A percentile compares a stretch with the other conserved stretches of the same genome.
Conservation (phyloP, 768 basidiomycete genomes). For the Erythrobasidium yunnanense region DNA sequence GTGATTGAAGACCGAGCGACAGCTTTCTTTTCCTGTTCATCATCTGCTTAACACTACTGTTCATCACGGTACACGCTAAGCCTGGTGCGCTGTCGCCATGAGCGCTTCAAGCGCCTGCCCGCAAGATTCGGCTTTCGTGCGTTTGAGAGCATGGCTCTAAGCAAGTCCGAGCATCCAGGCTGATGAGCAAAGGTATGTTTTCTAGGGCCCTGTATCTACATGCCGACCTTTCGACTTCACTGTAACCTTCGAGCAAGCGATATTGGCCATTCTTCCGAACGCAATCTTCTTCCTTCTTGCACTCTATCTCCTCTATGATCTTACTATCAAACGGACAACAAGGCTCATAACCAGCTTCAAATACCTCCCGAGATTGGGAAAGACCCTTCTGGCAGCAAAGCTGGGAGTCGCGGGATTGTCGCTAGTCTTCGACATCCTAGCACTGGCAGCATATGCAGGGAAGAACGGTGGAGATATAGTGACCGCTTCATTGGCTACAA, state of each 20-base stretch:
- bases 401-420: neutral
- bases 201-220: constrained; percentile 18
- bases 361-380: constrained; percentile 11
- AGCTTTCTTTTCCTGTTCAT: no score
- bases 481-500: neutral
- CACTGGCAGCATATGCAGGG: constrained; percentile 3
- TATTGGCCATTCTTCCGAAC: constrained; percentile 20
- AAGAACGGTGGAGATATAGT: neutral
- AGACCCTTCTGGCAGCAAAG: constrained; percentile 6
- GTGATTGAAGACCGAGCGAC: no score
- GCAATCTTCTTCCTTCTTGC: constrained; percentile 15
- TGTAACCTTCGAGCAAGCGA: constrained; percentile 12
- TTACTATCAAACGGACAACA: neutral
- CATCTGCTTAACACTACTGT: no score
- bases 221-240: constrained; percentile 29
- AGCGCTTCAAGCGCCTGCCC: no score
- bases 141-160: no score
- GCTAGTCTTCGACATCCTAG: neutral
- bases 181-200: no score
- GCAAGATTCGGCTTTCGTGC: no score
- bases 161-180: no score
- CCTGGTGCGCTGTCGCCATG: no score
- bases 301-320: neutral
- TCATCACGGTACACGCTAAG: no score
- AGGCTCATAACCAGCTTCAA: constrained; percentile 1